These are phyloP conservation scores for Fraxinus paxiana DNA, from an alignment of 305 asterid species.

Conservation along the genomic window DNA sequence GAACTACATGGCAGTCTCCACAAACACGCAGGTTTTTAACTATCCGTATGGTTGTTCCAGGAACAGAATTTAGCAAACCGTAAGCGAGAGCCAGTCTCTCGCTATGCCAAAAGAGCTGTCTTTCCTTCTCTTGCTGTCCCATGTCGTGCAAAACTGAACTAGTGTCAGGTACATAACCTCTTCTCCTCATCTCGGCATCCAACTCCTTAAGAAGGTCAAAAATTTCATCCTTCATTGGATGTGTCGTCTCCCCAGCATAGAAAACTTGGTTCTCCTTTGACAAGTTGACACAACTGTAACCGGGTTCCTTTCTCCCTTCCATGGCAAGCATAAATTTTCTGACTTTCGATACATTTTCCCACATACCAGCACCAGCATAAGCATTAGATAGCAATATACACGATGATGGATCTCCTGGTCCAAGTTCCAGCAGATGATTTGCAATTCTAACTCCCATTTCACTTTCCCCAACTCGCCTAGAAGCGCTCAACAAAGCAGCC, in stretches of 20 bases:
- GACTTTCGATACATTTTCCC: conserved; percentile 61
- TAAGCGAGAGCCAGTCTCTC: conserved; percentile 78
- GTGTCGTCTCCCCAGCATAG: conserved; percentile 60
- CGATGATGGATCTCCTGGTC: conserved; percentile 54
- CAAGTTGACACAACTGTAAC: conserved; percentile 57
- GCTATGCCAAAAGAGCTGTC: conserved; percentile 80
- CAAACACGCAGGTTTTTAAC: conserved; percentile 66
- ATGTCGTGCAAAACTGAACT: conserved; percentile 62
- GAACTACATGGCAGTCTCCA: conserved; percentile 60
- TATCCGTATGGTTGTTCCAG: conserved; percentile 46
- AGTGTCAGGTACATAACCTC: conserved; percentile 66
- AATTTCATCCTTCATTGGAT: conserved; percentile 54
- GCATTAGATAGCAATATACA: conserved; percentile 57
- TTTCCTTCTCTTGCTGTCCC: conserved; percentile 66
- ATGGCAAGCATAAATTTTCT: conserved; percentile 46
- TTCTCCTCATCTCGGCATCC: conserved; percentile 61
- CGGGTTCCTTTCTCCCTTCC: conserved; percentile 64
- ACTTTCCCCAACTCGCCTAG: conserved; percentile 41
- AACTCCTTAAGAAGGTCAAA: conserved; percentile 39
- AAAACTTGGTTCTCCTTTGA: conserved; percentile 58
- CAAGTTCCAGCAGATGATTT: conserved; percentile 41
- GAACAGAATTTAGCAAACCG: conserved; percentile 57
- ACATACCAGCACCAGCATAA: conserved; percentile 58
- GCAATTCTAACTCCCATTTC: conserved; percentile 62
- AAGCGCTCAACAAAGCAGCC: conserved; percentile 69